Percentiles rank a stretch among this genome's conserved stretches.
These are phyloP conservation scores for Neocatenulostroma microsporum DNA, from an alignment of 2,329 filamentous ascomycete genomes.

Conservation along the genomic window DNA sequence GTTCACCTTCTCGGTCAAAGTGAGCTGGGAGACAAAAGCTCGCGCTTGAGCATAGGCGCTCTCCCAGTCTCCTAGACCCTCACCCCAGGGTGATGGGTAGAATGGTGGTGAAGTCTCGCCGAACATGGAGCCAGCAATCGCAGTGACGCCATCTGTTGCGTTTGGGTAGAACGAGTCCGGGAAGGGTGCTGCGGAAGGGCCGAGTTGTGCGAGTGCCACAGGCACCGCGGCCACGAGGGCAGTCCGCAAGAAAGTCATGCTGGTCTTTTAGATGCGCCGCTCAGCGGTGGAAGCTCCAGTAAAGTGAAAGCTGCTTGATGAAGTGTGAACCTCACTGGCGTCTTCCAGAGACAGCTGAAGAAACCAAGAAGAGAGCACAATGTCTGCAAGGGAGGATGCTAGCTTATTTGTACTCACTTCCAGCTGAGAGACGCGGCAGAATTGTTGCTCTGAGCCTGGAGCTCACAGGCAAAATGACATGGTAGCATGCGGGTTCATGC, in stretches of 20 bases:
- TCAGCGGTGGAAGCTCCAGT: slow-evolving; percentile 4
- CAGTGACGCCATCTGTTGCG: slow-evolving; percentile 21
- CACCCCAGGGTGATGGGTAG: slow-evolving; percentile 85
- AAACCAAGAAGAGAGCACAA: slow-evolving; percentile 1
- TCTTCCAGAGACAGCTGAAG: slow-evolving; percentile 6
- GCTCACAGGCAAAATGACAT: slow-evolving; percentile 3
- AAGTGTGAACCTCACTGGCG: neutral
- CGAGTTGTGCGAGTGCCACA: slow-evolving; percentile 22
- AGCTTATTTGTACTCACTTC: slow-evolving; percentile 9
- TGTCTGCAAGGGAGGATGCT: slow-evolving; percentile 1
- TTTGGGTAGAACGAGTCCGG: slow-evolving; percentile 21
- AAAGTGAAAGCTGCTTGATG: neutral
- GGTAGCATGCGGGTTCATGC: neutral
- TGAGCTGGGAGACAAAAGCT: slow-evolving; percentile 74
- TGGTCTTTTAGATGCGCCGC: neutral
- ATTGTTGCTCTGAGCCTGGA: neutral
- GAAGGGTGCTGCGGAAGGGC: slow-evolving; percentile 18
- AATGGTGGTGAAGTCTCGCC: slow-evolving; percentile 51
- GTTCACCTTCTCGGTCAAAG: slow-evolving; percentile 85
- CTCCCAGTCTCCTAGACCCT: slow-evolving; percentile 65
- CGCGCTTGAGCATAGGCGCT: slow-evolving; percentile 68
- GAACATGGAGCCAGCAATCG: slow-evolving; percentile 23
- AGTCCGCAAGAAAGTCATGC: slow-evolving; percentile 18
- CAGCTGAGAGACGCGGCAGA: neutral
- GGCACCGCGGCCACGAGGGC: slow-evolving; percentile 25